A percentile compares a stretch with the other conserved stretches of the same genome.
phyloP scores from a whole-genome alignment of 192 early-diverging fungal genomes.

The Coemansia sp. region DNA sequence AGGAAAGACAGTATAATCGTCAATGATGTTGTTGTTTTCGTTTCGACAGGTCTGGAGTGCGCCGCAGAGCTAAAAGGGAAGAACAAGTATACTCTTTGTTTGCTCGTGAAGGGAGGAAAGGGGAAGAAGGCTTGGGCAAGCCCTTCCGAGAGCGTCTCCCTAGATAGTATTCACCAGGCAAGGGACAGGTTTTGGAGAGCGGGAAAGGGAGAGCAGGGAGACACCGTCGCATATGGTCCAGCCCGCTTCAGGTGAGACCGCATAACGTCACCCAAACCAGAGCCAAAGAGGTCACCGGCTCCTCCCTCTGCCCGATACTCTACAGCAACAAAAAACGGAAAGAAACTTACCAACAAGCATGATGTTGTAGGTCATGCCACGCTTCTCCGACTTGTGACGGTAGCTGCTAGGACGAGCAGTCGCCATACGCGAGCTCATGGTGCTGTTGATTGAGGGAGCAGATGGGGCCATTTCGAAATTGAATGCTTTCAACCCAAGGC shows the following conservation, averaged over 20 bases:
- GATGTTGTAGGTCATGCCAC: constrained; percentile 95
- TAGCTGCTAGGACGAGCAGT: constrained; percentile 61
- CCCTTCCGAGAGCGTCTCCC: constrained; percentile 5
- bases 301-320: not conserved
- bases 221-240: not conserved
- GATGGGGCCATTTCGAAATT: constrained; percentile 49
- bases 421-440: constrained; percentile 46
- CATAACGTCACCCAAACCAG: not conserved
- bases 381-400: constrained; percentile 93
- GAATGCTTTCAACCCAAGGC: not conserved
- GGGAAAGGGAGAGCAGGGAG: not conserved
- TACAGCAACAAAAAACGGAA: not conserved
- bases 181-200: constrained; percentile 1
- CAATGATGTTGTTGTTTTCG: constrained; percentile 9
- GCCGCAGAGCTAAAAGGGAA: not conserved
- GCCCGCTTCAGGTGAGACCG: not conserved
- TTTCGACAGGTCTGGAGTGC: not conserved
- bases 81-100: constrained; percentile 16
- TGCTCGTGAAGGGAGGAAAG: not conserved
- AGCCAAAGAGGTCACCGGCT: not conserved
- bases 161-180: not conserved
- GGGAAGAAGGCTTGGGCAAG: not conserved
- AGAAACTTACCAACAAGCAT: constrained; percentile 90
- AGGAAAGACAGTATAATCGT: not conserved
- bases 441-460: constrained; percentile 56